Base-by-base conservation (phyloP, 1,284 basidiomycete genomes). In the Moesziomyces globuligerus region DNA sequence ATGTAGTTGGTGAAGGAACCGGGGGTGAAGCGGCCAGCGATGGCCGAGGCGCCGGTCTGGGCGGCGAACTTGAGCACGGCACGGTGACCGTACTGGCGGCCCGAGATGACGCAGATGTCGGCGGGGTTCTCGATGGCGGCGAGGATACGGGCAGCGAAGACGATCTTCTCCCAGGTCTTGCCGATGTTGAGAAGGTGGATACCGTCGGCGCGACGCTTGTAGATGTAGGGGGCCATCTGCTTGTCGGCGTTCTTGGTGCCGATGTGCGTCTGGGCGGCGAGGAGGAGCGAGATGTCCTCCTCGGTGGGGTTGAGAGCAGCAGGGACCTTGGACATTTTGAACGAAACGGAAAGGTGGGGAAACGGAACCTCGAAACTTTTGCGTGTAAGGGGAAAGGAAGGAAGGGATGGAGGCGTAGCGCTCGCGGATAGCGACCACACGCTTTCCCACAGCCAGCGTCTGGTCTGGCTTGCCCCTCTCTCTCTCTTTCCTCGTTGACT, bases 151-250 rank as follows among this genome's bases (percentile, higher is more conserved):
- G 81, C 81, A 46, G 81, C 82, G 51, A 82, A 56, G 39, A 82
- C 78, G 53, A 98, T 88, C 87, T 98, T 98, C 86, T 98, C 94
- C 95, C 94, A 98, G 77, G 95, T 98, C 89, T 98, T 98, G 83
- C 94, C 94, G 80, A 98, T 90, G 90, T 98, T 97, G 83, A 98
- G 86, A 82, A 98, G 86, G 87, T 98, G 90, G 85, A 98, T 93
- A 93, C 94, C 95, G 85, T 98, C 95, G 73, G 90, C 85, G 83
- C 95, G 89, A 83, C 95, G 88, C 87, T 96, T 98, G 91, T 90
- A 97, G 85, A 98, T 92, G 86, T 98, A 98, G 55, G 92, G 87
- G 83, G 91, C 89, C 95, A 98, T 98, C 84, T 93, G 91, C 89
- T 94, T 96, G 85, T 96, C 93, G 87, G 92, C 94, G 87, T 97